Evolutionary conservation across 768 basidiomycete genomes (phyloP).

Genomic region (Coprinopsis sp.): DNA sequence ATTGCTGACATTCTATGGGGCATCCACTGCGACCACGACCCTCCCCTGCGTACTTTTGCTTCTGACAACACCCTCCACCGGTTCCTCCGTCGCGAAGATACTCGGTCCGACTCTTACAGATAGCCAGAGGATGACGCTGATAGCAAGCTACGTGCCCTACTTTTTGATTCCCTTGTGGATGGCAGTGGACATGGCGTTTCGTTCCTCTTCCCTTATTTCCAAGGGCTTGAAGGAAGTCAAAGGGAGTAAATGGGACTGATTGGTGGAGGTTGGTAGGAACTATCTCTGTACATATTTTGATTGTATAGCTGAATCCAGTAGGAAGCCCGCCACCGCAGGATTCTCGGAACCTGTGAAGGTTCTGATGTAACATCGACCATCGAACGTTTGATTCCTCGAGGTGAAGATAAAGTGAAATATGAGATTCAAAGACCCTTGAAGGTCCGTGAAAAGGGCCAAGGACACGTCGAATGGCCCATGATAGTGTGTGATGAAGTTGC

Average conservation of each 20-base stretch:
- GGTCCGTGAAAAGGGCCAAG: too few relatives aligned
- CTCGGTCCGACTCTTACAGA: constrained; percentile 37
- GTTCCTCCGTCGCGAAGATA: constrained; percentile 15
- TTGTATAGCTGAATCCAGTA: too few relatives aligned
- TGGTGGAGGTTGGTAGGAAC: too few relatives aligned
- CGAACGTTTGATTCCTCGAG: too few relatives aligned
- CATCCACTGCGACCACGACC: constrained; percentile 75
- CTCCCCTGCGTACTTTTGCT: constrained; percentile 64
- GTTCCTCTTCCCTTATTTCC: not conserved
- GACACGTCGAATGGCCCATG: too few relatives aligned
- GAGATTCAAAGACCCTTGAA: too few relatives aligned
- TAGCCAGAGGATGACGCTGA: constrained; percentile 51
- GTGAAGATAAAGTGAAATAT: too few relatives aligned
- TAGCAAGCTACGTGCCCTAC: constrained; percentile 74
- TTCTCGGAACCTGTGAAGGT: too few relatives aligned
- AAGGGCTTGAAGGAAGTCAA: constrained; percentile 13
- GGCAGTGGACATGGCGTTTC: constrained; percentile 22
- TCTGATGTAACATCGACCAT: too few relatives aligned
- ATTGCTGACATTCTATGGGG: constrained; percentile 67
- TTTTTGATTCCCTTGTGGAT: constrained; percentile 58
- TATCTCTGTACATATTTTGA: too few relatives aligned
- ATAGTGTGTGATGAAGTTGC: not conserved
- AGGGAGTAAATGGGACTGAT: constrained; percentile 17
- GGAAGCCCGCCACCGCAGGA: too few relatives aligned
- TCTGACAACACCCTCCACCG: constrained; percentile 46